These are phyloP conservation scores for Ulmus americana DNA, from an alignment of 331 rosid species.

Conservation along the genomic window DNA sequence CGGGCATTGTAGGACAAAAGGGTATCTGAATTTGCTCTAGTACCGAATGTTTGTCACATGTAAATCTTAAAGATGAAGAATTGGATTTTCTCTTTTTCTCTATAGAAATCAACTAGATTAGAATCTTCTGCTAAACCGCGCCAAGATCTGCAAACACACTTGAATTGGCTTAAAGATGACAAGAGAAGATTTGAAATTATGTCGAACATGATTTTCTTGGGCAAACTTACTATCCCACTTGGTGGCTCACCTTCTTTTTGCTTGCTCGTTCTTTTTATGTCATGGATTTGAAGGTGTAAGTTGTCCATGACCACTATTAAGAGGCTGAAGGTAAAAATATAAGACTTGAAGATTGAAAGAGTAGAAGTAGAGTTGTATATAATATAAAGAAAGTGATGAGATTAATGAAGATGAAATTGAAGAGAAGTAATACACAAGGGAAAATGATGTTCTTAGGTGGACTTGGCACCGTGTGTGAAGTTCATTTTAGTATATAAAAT, in stretches of 20 bases:
- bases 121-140: conserved; percentile 17
- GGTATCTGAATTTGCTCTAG: conserved; percentile 26
- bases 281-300: not conserved
- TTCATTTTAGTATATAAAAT: too few species aligned
- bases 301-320: too few species aligned
- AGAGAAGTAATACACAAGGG: too few species aligned
- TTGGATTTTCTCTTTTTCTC: not conserved
- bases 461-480: too few species aligned
- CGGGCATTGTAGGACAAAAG: conserved; percentile 26
- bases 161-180: conserved; percentile 31
- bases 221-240: conserved; percentile 22
- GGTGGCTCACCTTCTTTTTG: not conserved
- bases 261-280: conserved; percentile 18
- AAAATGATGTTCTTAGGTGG: too few species aligned
- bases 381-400: too few species aligned
- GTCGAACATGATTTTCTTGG: conserved; percentile 13
- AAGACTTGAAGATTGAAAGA: too few species aligned
- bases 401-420: too few species aligned
- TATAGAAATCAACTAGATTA: not conserved
- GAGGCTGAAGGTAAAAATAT: too few species aligned
- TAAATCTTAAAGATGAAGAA: conserved; percentile 37
- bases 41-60: not conserved
- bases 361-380: too few species aligned
- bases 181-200: conserved; percentile 30
- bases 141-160: conserved; percentile 32